Evolutionary conservation across 805 yeast genomes (phyloP).

Genomic region (Ascoidea rubescens): DNA sequence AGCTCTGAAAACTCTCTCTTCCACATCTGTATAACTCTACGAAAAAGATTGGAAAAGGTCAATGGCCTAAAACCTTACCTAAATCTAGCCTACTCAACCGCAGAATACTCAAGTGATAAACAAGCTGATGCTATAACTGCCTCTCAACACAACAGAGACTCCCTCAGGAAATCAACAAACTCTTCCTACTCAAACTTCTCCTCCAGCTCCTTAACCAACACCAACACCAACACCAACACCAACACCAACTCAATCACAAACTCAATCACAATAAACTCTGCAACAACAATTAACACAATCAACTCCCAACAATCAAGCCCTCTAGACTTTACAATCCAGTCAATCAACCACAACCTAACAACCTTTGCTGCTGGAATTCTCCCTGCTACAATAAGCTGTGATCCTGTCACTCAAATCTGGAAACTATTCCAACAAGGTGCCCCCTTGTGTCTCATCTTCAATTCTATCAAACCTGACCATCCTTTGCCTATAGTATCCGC

Average conservation of each 20-base stretch:
- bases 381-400: constrained; percentile 63
- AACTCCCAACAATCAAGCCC: no score
- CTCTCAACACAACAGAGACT: constrained; percentile 24
- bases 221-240: constrained; percentile 16
- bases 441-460: constrained; percentile 77
- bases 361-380: constrained; percentile 68
- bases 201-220: not conserved
- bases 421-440: constrained; percentile 84
- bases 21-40: constrained; percentile 46
- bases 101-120: constrained; percentile 59
- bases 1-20: constrained; percentile 54
- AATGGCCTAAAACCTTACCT: constrained; percentile 60
- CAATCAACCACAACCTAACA: constrained; percentile 21
- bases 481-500: constrained; percentile 54
- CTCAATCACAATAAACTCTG: constrained; percentile 5
- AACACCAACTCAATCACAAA: constrained; percentile 20
- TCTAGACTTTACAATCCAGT: not conserved
- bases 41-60: constrained; percentile 39
- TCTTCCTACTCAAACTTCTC: not conserved
- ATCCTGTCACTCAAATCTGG: constrained; percentile 88
- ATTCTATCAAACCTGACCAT: constrained; percentile 45
- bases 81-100: constrained; percentile 46
- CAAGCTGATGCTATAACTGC: constrained; percentile 35
- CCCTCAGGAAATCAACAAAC: constrained; percentile 1
- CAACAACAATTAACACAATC: constrained; percentile 13